A percentile compares a stretch with the other conserved stretches of the same genome.
Evolutionary conservation across 106 monocot species (phyloP).

Genomic region (Iris macrosiphon): DNA sequence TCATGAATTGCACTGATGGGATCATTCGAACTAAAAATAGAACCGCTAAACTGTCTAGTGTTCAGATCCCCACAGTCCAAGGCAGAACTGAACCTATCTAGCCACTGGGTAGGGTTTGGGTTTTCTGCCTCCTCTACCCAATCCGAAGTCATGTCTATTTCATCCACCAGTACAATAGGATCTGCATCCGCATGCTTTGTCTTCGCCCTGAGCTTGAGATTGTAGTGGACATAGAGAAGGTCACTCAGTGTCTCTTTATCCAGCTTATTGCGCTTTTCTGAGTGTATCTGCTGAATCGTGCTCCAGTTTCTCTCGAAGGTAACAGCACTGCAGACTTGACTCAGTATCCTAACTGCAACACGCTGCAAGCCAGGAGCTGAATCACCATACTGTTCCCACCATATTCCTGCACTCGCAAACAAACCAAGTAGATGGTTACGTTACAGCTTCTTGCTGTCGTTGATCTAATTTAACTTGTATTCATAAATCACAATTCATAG

Average conservation of each 20-base stretch:
- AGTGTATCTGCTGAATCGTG: constrained; percentile 52
- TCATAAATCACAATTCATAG: too few species aligned
- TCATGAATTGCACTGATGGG: too few species aligned
- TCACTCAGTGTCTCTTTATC: constrained; percentile 72
- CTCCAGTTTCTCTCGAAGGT: constrained; percentile 57
- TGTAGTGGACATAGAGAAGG: constrained; percentile 82
- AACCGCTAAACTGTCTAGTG: constrained; percentile 62
- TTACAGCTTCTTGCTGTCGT: too few species aligned
- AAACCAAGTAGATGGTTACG: too few species aligned
- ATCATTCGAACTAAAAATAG: constrained; percentile 68
- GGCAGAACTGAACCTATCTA: constrained; percentile 64
- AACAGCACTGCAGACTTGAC: constrained; percentile 78
- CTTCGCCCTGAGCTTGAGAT: constrained; percentile 66
- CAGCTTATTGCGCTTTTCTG: constrained; percentile 74
- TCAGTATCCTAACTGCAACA: constrained; percentile 76
- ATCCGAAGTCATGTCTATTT: constrained; percentile 84
- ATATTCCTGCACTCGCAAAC: constrained; percentile 49
- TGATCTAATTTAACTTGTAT: too few species aligned
- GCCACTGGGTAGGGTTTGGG: constrained; percentile 57
- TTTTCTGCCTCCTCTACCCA: constrained; percentile 84
- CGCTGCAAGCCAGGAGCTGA: constrained; percentile 72
- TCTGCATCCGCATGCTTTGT: constrained; percentile 39
- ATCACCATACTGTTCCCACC: constrained; percentile 99
- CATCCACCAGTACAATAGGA: constrained; percentile 65
- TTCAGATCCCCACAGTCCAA: constrained; percentile 73